Conservation (phyloP, 345 rosid genomes). For the sweet orange (Citrus sinensis) region DNA sequence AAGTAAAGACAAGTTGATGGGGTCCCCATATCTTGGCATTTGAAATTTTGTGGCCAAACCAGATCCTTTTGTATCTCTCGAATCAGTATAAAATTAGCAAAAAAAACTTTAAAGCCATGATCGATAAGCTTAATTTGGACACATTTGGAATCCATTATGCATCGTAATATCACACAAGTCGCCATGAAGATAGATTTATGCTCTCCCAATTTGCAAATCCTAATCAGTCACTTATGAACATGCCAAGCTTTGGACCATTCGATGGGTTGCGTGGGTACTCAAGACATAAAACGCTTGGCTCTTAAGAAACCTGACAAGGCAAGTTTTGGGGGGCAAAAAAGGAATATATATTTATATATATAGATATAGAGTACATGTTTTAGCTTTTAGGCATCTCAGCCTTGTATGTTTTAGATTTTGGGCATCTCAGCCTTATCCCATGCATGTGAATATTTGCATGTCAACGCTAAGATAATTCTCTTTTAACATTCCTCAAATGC, state of each 20-base stretch:
- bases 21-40: slow-evolving; percentile 22
- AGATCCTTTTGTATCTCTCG: slow-evolving; percentile 1
- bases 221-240: not conserved
- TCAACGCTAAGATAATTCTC: slow-evolving; percentile 6
- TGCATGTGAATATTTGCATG: not conserved
- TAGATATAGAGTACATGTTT: no score
- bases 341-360: no score
- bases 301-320: slow-evolving; percentile 7
- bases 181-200: not conserved
- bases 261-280: not conserved
- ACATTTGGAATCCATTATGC: not conserved
- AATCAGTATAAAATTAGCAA: slow-evolving; percentile 4
- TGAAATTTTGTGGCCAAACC: slow-evolving; percentile 15
- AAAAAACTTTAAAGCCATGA: not conserved
- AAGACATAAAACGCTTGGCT: not conserved
- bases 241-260: not conserved
- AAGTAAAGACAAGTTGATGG: not conserved
- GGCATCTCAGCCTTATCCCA: slow-evolving; percentile 8
- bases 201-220: not conserved
- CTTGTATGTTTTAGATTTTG: not conserved
- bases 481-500: not conserved
- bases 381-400: slow-evolving; percentile 7
- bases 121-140: not conserved
- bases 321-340: not conserved
- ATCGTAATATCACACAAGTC: not conserved